Percentiles rank a stretch among this genome's conserved stretches.
phyloP scores from a whole-genome alignment of 306 rosid species.

The Ziziphus jujuba region DNA sequence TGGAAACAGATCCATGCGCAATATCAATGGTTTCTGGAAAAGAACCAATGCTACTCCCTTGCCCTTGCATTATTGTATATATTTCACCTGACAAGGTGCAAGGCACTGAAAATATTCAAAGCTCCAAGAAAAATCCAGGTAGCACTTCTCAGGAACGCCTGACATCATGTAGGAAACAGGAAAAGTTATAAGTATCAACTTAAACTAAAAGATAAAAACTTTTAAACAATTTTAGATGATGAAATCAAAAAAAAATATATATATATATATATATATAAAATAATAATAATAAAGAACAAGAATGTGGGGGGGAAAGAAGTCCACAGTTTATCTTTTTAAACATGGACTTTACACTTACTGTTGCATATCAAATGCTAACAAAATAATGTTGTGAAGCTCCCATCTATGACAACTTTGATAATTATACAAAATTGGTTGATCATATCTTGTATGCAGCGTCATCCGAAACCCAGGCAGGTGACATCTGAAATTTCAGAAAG shows the following conservation, averaged over 20 bases:
- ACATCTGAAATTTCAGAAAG: neutral
- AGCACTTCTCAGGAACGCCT: conserved; percentile 22
- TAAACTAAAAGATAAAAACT: conserved; percentile 16
- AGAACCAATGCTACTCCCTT: conserved; percentile 52
- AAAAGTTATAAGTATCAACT: conserved; percentile 14
- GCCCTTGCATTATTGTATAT: conserved; percentile 68
- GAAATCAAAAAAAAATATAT: no score
- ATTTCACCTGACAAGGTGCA: conserved; percentile 29
- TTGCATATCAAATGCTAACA: no score
- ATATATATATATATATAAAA: neutral
- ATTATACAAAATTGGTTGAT: neutral
- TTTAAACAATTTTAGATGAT: conserved; percentile 8
- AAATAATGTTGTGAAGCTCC: no score
- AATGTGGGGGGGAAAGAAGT: no score
- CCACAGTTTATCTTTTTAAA: no score
- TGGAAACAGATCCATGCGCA: conserved; percentile 57
- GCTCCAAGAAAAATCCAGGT: conserved; percentile 18
- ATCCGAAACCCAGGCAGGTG: neutral
- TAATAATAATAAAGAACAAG: neutral
- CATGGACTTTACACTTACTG: no score
- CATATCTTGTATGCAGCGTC: neutral
- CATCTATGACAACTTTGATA: no score
- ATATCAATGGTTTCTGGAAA: conserved; percentile 48
- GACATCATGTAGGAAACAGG: conserved; percentile 6
- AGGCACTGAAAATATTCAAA: conserved; percentile 12